A percentile compares a stretch with the other conserved stretches of the same genome.
Evolutionary conservation across 192 early-diverging fungal genomes (phyloP).

Genomic region (Coemansia sp.): DNA sequence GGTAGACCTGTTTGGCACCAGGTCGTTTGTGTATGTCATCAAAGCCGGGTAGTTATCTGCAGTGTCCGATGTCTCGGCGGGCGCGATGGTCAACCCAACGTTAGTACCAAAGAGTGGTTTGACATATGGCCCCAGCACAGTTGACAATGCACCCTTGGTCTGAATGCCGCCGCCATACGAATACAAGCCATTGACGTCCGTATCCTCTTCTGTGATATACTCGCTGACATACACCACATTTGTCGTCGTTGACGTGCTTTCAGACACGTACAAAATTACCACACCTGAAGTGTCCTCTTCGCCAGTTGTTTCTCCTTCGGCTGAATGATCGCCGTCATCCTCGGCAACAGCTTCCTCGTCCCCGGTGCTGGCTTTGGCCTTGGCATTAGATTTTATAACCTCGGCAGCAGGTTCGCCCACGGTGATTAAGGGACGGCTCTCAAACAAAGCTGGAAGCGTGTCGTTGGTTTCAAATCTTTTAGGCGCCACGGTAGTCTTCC

Average conservation of each 20-base stretch:
- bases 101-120: conserved; percentile 37
- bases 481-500: conserved; percentile 20
- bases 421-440: conserved; percentile 18
- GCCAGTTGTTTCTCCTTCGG: background rate
- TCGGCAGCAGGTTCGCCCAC: conserved; percentile 20
- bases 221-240: conserved; percentile 30
- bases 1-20: background rate
- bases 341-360: conserved; percentile 1
- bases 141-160: conserved; percentile 24
- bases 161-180: conserved; percentile 35
- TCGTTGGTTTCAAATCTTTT: conserved; percentile 12
- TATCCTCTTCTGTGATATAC: conserved; percentile 33
- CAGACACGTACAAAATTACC: conserved; percentile 36
- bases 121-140: conserved; percentile 21
- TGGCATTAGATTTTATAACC: background rate
- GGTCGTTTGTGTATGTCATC: conserved; percentile 27
- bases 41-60: conserved; percentile 1
- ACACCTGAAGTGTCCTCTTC: conserved; percentile 4
- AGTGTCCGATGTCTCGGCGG: background rate
- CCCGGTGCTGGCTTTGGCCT: background rate
- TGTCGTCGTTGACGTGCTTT: conserved; percentile 31
- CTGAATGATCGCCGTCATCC: background rate
- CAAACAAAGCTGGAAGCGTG: conserved; percentile 15
- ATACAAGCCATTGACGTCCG: conserved; percentile 19
- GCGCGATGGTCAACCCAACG: conserved; percentile 33